These are phyloP conservation scores for Paecilomyces variotii DNA, from an alignment of 2,329 filamentous ascomycete genomes.

Conservation along the genomic window DNA sequence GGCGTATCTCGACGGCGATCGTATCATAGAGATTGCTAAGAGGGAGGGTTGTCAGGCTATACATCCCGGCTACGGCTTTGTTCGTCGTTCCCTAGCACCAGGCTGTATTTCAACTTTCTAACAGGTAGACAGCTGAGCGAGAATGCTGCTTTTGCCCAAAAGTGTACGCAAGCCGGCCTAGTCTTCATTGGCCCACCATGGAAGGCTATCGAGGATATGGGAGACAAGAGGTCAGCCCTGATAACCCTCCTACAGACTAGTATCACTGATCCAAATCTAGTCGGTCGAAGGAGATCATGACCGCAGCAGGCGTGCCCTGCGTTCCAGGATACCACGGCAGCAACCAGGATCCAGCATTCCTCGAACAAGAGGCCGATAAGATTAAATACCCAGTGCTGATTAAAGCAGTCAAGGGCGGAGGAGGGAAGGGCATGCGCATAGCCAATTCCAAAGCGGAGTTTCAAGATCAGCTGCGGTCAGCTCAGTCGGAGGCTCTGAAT, in stretches of 20 bases:
- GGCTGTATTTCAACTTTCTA: background rate
- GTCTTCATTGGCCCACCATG: constrained; percentile 88
- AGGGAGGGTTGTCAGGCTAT: constrained; percentile 80
- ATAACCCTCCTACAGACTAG: background rate
- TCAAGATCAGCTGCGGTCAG: constrained; percentile 52
- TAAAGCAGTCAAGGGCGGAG: constrained; percentile 58
- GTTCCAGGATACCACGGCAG: constrained; percentile 91
- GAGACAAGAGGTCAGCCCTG: constrained; percentile 65
- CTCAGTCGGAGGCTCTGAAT: constrained; percentile 56
- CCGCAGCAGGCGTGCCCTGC: constrained; percentile 83
- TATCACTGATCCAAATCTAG: constrained; percentile 22
- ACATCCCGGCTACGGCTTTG: constrained; percentile 90
- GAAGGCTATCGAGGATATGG: constrained; percentile 73
- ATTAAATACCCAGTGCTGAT: constrained; percentile 59
- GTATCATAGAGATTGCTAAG: constrained; percentile 83
- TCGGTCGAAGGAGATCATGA: constrained; percentile 94
- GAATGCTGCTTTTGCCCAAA: constrained; percentile 81
- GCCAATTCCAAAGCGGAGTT: constrained; percentile 52
- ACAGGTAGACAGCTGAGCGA: constrained; percentile 57
- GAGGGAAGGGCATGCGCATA: constrained; percentile 64
- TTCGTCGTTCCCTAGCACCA: constrained; percentile 24
- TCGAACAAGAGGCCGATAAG: constrained; percentile 64
- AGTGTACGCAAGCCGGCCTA: constrained; percentile 81
- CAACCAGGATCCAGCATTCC: constrained; percentile 61
- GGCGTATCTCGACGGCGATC: constrained; percentile 87